Evolutionary conservation across 176 grass and related monocot species (phyloP).

Genomic region (Sorghum bicolor): Sorghum_bicolor_NCBIv3 NC_012875.2:53378501-53379000

Average conservation of each 20-base stretch:
- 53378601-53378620: slow-evolving; percentile 32
- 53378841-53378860: slow-evolving; percentile 2
- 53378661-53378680: slow-evolving; percentile 53
- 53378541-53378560: slow-evolving; percentile 83
- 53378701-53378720: slow-evolving; percentile 91
- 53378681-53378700: slow-evolving; percentile 90
- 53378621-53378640: slow-evolving; percentile 24
- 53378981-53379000: not conserved
- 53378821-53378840: not conserved
- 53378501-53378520: slow-evolving; percentile 98
- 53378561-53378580: slow-evolving; percentile 99
- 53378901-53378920: slow-evolving; percentile 13
- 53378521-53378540: slow-evolving; percentile 46
- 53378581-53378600: slow-evolving; percentile 90
- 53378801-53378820: not conserved
- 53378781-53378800: slow-evolving; percentile 76
- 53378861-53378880: slow-evolving; percentile 20
- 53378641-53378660: slow-evolving; percentile 24
- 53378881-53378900: not conserved
- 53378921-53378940: slow-evolving; percentile 31
- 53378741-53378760: slow-evolving; percentile 88
- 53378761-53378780: slow-evolving; percentile 78
- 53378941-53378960: not conserved
- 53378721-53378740: slow-evolving; percentile 94
- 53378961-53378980: not conserved